These are phyloP conservation scores for Aegilops tauschii DNA, from an alignment of 176 grass and related monocot genomes.

Conservation along the genomic window DNA sequence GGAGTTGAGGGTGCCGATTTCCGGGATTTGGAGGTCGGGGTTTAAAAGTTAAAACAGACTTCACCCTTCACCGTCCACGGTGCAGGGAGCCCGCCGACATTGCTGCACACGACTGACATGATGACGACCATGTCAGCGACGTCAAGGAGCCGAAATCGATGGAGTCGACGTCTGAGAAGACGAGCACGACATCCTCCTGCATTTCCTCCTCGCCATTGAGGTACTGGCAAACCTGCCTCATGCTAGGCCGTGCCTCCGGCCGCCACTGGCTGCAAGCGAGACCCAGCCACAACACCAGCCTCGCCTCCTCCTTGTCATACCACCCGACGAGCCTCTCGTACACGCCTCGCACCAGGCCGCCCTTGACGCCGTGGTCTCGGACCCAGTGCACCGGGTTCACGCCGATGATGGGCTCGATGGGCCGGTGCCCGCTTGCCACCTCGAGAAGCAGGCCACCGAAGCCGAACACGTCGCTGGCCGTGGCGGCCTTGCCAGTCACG, in stretches of 20 bases:
- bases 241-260: slow-evolving; percentile 26
- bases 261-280: slow-evolving; percentile 41
- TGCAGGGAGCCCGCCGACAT: background rate
- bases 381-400: no score
- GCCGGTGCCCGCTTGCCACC: no score
- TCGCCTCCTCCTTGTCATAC: background rate
- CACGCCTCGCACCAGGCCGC: no score
- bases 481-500: no score
- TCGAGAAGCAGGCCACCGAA: no score
- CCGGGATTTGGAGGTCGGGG: no score
- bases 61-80: slow-evolving; percentile 1
- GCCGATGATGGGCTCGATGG: no score
- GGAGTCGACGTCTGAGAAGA: background rate
- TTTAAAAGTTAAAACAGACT: no score
- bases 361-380: no score
- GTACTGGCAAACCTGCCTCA: slow-evolving; percentile 49
- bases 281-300: slow-evolving; percentile 40
- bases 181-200: background rate
- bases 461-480: no score
- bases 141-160: slow-evolving; percentile 5
- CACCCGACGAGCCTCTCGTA: no score
- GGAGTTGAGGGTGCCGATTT: no score
- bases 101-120: slow-evolving; percentile 13
- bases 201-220: slow-evolving; percentile 35
- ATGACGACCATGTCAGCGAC: slow-evolving; percentile 1